phyloP scores from a whole-genome alignment of 2,329 filamentous ascomycete species.

The Taxawa tesnikishii region DNA sequence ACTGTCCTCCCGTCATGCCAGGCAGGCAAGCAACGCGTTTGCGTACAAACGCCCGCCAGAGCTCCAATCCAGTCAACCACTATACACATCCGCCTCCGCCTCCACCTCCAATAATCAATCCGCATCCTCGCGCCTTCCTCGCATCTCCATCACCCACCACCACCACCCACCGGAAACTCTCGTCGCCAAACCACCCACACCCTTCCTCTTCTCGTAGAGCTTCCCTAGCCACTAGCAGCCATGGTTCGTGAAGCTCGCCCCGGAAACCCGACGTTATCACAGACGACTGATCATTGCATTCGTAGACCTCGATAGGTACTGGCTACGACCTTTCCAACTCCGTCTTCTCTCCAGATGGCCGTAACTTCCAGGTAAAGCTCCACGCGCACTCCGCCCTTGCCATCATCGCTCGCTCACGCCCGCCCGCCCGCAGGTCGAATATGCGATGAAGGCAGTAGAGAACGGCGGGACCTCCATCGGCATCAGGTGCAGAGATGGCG shows the following conservation, averaged over 20 bases:
- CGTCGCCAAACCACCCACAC: no score
- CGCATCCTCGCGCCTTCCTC: no score
- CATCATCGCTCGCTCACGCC: no score
- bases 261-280: no score
- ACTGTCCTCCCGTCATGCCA: no score
- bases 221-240: conserved; percentile 3
- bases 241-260: conserved; percentile 7
- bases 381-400: neutral
- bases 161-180: no score
- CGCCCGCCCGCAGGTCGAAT: conserved; percentile 54
- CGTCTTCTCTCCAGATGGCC: conserved; percentile 97
- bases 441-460: conserved; percentile 96
- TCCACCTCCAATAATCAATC: no score
- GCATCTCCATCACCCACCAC: conserved; percentile 5
- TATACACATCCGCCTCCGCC: no score
- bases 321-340: conserved; percentile 99
- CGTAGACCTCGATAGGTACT: conserved; percentile 95
- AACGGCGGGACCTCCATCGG: conserved; percentile 94
- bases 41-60: no score
- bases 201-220: neutral
- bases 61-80: no score
- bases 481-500: conserved; percentile 92
- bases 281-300: no score
- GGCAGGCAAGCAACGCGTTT: no score
- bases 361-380: conserved; percentile 84